Evolutionary conservation across 176 grass and related monocot genomes (phyloP).

Genomic region (Triticum urartu): DNA sequence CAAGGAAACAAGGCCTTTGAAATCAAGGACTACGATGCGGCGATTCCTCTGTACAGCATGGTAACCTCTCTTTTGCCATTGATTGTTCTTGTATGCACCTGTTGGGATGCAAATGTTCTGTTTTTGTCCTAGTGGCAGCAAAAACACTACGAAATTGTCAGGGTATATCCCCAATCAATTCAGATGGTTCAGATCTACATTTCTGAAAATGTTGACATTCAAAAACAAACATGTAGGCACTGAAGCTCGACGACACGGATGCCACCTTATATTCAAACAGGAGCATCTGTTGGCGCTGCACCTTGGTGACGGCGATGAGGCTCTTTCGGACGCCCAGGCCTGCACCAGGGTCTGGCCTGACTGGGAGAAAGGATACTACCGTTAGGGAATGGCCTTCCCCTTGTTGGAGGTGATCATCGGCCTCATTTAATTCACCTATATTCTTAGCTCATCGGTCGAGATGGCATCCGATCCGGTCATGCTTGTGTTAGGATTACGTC

Average conservation of each 20-base stretch:
- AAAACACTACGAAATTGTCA: background rate
- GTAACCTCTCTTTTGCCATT: background rate
- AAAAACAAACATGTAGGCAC: background rate
- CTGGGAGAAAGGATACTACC: slow-evolving; percentile 4
- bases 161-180: background rate
- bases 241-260: background rate
- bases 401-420: too few species aligned
- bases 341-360: background rate
- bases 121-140: background rate
- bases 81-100: background rate
- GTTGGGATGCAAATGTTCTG: background rate
- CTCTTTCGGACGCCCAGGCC: background rate
- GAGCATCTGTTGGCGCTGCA: background rate
- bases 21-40: background rate
- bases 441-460: background rate
- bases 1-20: background rate
- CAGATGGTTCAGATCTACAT: background rate
- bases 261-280: background rate
- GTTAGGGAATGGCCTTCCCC: too few species aligned
- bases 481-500: background rate
- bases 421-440: background rate
- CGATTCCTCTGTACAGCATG: slow-evolving; percentile 13
- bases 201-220: background rate
- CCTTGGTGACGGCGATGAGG: background rate
- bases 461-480: background rate